Evolutionary conservation across 2,329 filamentous ascomycete species (phyloP).

Genomic region (Metarhizium anisopliae): DNA sequence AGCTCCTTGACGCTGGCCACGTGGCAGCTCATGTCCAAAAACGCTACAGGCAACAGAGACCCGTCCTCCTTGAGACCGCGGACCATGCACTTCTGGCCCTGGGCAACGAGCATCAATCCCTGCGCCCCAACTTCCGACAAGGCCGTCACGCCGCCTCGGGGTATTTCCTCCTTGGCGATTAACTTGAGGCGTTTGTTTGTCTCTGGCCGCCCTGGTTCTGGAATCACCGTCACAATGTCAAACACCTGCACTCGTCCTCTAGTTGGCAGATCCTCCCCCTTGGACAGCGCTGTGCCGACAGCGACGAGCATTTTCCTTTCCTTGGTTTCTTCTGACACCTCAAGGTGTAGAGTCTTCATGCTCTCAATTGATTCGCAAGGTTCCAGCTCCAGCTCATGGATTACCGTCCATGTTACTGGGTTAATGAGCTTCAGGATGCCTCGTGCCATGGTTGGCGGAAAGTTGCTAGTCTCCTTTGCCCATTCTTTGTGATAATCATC

Average conservation of each 20-base stretch:
- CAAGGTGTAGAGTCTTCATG: slow-evolving; percentile 74
- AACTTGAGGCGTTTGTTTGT: slow-evolving; percentile 80
- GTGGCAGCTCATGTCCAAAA: slow-evolving; percentile 96
- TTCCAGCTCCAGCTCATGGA: slow-evolving; percentile 68
- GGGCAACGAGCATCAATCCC: slow-evolving; percentile 79
- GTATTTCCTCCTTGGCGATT: slow-evolving; percentile 80
- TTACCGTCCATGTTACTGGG: slow-evolving; percentile 65
- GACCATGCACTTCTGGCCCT: slow-evolving; percentile 97
- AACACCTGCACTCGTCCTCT: slow-evolving; percentile 83
- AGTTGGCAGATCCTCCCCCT: slow-evolving; percentile 82
- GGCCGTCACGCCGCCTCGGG: slow-evolving; percentile 83
- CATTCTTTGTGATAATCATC: slow-evolving; percentile 78
- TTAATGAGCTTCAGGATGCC: slow-evolving; percentile 72
- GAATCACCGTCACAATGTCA: slow-evolving; percentile 85
- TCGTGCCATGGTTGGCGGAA: slow-evolving; percentile 60
- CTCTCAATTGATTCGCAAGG: slow-evolving; percentile 69
- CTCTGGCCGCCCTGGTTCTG: slow-evolving; percentile 76
- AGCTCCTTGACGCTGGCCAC: slow-evolving; percentile 80
- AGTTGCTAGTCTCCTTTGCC: slow-evolving; percentile 57
- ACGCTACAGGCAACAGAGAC: slow-evolving; percentile 84
- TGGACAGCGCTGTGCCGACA: slow-evolving; percentile 77
- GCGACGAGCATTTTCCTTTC: slow-evolving; percentile 75
- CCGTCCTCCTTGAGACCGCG: slow-evolving; percentile 92
- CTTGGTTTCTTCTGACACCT: slow-evolving; percentile 84
- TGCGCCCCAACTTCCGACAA: slow-evolving; percentile 78